These are phyloP conservation scores for Solanum infundibuliforme DNA, from an alignment of 257 asterid species.

Conservation along the genomic window DNA sequence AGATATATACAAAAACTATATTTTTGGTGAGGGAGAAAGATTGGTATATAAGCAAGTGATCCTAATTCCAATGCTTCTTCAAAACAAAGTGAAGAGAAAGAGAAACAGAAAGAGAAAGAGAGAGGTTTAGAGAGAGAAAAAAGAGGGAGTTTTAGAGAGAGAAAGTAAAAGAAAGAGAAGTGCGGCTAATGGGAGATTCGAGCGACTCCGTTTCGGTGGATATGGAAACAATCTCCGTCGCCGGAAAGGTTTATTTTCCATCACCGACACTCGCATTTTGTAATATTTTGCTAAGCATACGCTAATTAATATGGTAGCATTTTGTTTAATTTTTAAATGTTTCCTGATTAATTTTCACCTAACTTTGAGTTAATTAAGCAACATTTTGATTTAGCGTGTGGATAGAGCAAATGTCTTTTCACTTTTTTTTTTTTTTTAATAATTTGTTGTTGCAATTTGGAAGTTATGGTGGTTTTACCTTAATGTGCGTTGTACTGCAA, in stretches of 20 bases:
- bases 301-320: neutral
- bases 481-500: neutral
- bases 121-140: conserved; percentile 6
- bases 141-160: conserved; percentile 1
- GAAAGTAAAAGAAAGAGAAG: conserved; percentile 5
- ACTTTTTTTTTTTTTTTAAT: neutral
- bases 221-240: conserved; percentile 63
- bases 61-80: conserved; percentile 45
- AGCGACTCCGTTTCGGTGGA: conserved; percentile 86
- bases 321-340: neutral
- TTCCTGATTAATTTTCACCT: neutral
- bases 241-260: conserved; percentile 64
- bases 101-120: neutral
- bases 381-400: neutral
- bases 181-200: conserved; percentile 71
- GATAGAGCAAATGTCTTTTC: neutral
- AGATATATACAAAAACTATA: neutral
- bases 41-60: conserved; percentile 44
- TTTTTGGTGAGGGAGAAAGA: conserved; percentile 9
- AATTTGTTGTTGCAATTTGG: neutral
- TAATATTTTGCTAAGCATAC: neutral
- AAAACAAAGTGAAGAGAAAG: neutral
- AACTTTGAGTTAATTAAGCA: neutral
- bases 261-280: neutral
- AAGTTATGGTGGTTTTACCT: neutral